A percentile compares a stretch with the other conserved stretches of the same genome.
Evolutionary conservation across 1,284 basidiomycete species (phyloP).

Genomic region (Ceratobasidium sp.): DNA sequence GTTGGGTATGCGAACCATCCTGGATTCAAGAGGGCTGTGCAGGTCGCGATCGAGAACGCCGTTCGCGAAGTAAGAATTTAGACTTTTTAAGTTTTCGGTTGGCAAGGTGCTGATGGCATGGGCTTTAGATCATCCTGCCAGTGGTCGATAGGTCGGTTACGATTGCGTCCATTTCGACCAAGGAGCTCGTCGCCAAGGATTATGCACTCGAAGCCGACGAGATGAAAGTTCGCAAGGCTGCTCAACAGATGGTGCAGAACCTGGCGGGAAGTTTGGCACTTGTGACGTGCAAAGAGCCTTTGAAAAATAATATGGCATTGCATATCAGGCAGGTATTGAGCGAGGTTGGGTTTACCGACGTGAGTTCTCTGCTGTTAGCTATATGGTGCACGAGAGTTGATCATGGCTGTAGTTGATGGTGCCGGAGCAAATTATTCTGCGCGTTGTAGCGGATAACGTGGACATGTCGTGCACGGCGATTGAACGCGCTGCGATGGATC

Average conservation of each 20-base stretch:
- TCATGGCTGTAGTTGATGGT: conserved; percentile 65
- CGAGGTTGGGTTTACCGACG: conserved; percentile 89
- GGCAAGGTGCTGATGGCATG: background rate
- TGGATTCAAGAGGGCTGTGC: conserved; percentile 89
- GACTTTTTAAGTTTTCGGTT: background rate
- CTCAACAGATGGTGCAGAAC: conserved; percentile 96
- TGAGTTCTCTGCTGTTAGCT: conserved; percentile 49
- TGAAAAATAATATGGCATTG: conserved; percentile 90
- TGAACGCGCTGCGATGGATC: conserved; percentile 98
- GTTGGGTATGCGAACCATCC: conserved; percentile 78
- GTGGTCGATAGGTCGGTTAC: conserved; percentile 99
- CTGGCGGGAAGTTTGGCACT: conserved; percentile 95
- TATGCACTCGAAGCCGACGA: conserved; percentile 95
- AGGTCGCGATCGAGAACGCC: conserved; percentile 91
- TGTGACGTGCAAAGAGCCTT: conserved; percentile 99
- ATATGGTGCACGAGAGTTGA: no score
- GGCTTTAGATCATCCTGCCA: conserved; percentile 88
- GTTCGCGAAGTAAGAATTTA: conserved; percentile 83
- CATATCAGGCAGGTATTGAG: conserved; percentile 82
- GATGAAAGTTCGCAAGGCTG: conserved; percentile 88
- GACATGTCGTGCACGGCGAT: conserved; percentile 94
- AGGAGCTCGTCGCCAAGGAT: conserved; percentile 95
- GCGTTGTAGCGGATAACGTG: conserved; percentile 92
- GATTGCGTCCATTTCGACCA: conserved; percentile 96
- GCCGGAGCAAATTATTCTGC: conserved; percentile 73